Evolutionary conservation across 106 monocot species (phyloP).

Genomic region (Vanilla planifolia): DNA sequence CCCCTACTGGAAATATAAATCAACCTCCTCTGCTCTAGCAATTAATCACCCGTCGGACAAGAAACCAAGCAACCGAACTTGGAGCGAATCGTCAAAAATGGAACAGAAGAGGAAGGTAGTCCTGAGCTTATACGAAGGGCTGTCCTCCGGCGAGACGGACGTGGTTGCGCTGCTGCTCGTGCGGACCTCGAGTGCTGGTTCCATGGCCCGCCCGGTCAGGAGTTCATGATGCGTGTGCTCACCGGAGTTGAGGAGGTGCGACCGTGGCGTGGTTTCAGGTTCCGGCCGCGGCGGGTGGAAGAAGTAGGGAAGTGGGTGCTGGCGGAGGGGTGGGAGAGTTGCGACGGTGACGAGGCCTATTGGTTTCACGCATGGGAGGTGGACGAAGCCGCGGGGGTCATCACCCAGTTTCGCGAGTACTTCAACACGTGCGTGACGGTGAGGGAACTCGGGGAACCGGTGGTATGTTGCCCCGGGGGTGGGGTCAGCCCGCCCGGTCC

Average conservation of each 20-base stretch:
- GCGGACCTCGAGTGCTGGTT: constrained; percentile 51
- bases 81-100: neutral
- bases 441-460: constrained; percentile 9
- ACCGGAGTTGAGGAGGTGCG: constrained; percentile 24
- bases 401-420: constrained; percentile 37
- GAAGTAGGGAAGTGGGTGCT: constrained; percentile 31
- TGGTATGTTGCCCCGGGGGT: neutral
- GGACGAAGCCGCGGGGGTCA: constrained; percentile 22
- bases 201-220: constrained; percentile 39
- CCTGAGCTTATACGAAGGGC: constrained; percentile 24
- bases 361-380: constrained; percentile 49
- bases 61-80: neutral
- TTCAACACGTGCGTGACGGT: constrained; percentile 37
- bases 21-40: neutral
- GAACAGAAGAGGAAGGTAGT: constrained; percentile 12
- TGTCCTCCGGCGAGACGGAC: constrained; percentile 14
- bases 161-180: constrained; percentile 21
- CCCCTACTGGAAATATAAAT: too few relatives aligned
- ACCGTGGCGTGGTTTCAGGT: constrained; percentile 16
- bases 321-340: constrained; percentile 37
- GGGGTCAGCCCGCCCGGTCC: constrained; percentile 15
- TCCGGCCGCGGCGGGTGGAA: constrained; percentile 19
- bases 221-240: constrained; percentile 38
- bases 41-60: neutral
- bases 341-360: constrained; percentile 17